Evolutionary conservation across 225 moss, liverwort and hornwort genomes (phyloP), one percentile per base, ranked within the genome.

Genomic region (Thuidium tamariscinum): DNA sequence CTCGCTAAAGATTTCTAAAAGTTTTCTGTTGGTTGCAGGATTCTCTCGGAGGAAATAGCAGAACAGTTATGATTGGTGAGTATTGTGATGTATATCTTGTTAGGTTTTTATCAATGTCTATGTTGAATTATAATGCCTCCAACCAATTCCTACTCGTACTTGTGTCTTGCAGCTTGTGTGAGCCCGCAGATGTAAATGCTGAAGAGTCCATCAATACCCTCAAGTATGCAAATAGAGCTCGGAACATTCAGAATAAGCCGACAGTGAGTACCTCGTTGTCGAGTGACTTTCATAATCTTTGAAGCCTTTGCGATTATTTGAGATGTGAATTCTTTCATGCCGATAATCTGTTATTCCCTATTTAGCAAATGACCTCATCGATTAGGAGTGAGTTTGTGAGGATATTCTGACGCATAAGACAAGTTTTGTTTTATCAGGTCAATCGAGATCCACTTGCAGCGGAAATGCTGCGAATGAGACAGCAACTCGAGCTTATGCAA

Each of bases 31-130:
- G 60, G 39, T 82, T 90, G 62, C 96, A 98, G 98, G 98, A 98
- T 88, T 98, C 98, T 63, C 94, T 98, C 44, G 98, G 98, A 83
- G 98, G 98, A 83, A 98, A 98, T 79, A 98, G 98, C 93, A 95
- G 98, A 83, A 98, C 98, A 74, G 93, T 98, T 16, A 98, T 98
- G 98, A 98, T 98, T 77, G 98, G 98, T 98, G 91, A 91, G 96
- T 67, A 56, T 63, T 83, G 44, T 61, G 4, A 52, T 62, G 44
- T 37, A 69, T 77, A n/a, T 57, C 59, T 74, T 56, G n/a, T 41
- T 48, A 56, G 71, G 12, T 48, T 82, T 77, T 79, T 82, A 61
- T 39, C 26, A 41, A 71, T 71, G 55, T 63, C 56, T 48, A 20
- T 41, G 77, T 56, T 70, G 63, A 87, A n/a, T 76, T 23, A 82